phyloP scores from a whole-genome alignment of 148 eudicot genomes.

The Cornus kousa region DNA sequence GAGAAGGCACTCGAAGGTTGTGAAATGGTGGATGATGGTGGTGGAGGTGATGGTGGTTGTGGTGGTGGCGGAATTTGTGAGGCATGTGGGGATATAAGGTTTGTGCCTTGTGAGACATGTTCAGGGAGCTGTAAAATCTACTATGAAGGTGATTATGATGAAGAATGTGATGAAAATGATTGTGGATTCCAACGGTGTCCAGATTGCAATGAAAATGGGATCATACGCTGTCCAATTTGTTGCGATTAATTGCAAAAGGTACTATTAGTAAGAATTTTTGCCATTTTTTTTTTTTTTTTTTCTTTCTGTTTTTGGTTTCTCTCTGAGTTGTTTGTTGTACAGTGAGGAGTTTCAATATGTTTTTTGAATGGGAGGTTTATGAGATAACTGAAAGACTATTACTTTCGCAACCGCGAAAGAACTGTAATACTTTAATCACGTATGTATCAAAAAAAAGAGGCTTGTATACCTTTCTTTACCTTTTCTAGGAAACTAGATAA shows the following conservation, averaged over 20 bases:
- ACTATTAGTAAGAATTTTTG: conserved; percentile 16
- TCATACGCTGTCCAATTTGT: conserved; percentile 82
- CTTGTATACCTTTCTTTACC: neutral
- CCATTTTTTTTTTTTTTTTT: conserved; percentile 1
- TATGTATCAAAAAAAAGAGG: neutral
- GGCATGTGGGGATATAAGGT: conserved; percentile 87
- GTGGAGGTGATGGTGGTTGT: conserved; percentile 8
- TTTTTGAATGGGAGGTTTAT: neutral
- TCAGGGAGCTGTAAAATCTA: conserved; percentile 90
- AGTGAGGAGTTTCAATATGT: conserved; percentile 21
- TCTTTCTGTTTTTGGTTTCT: neutral
- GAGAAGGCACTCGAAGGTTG: conserved; percentile 55
- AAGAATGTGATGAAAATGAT: conserved; percentile 41
- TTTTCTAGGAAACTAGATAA: neutral
- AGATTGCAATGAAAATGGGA: conserved; percentile 95
- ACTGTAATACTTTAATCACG: neutral
- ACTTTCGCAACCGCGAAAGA: neutral
- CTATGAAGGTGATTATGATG: conserved; percentile 54
- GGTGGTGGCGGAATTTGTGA: conserved; percentile 46
- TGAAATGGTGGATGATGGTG: conserved; percentile 37
- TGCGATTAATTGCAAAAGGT: conserved; percentile 41
- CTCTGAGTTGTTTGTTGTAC: conserved; percentile 39
- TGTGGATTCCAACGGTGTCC: conserved; percentile 87
- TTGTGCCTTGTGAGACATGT: conserved; percentile 88
- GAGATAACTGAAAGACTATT: neutral